A percentile compares a stretch with the other conserved stretches of the same genome.
Evolutionary conservation across 257 asterid species (phyloP).

Genomic region (Przewalskia tangutica): DNA sequence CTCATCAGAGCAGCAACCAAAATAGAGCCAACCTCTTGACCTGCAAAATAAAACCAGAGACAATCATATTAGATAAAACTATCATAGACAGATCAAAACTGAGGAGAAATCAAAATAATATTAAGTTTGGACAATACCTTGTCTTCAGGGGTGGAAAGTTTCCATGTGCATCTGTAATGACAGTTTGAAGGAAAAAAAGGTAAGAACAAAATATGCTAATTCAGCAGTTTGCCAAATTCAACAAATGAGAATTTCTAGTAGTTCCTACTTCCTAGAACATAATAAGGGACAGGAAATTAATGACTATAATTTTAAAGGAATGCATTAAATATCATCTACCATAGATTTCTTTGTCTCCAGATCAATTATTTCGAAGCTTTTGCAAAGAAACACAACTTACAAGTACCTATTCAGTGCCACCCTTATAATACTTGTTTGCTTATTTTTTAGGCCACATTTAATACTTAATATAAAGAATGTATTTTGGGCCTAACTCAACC

Average conservation of each 20-base stretch:
- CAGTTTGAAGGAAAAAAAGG: not conserved
- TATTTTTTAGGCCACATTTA: too few species aligned
- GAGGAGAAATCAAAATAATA: not conserved
- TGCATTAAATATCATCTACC: not conserved
- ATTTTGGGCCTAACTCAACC: too few species aligned
- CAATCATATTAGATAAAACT: not conserved
- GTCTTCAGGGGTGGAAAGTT: slow-evolving; percentile 56
- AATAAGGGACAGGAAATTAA: too few species aligned
- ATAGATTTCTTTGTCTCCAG: not conserved
- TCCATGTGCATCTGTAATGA: slow-evolving; percentile 67
- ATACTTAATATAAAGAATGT: too few species aligned
- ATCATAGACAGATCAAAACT: not conserved
- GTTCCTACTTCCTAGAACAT: too few species aligned
- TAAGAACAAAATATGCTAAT: not conserved
- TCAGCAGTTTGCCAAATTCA: not conserved
- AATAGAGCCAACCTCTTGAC: slow-evolving; percentile 59
- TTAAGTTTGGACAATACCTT: not conserved
- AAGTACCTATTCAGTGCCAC: too few species aligned
- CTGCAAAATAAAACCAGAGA: slow-evolving; percentile 38
- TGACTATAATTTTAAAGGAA: too few species aligned
- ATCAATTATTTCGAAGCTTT: not conserved
- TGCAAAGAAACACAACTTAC: not conserved
- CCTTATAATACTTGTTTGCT: too few species aligned
- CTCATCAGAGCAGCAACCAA: slow-evolving; percentile 2
- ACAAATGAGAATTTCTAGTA: not conserved